Evolutionary conservation across 1,284 basidiomycete genomes (phyloP).

Genomic region (Phenoliferia sp.): DNA sequence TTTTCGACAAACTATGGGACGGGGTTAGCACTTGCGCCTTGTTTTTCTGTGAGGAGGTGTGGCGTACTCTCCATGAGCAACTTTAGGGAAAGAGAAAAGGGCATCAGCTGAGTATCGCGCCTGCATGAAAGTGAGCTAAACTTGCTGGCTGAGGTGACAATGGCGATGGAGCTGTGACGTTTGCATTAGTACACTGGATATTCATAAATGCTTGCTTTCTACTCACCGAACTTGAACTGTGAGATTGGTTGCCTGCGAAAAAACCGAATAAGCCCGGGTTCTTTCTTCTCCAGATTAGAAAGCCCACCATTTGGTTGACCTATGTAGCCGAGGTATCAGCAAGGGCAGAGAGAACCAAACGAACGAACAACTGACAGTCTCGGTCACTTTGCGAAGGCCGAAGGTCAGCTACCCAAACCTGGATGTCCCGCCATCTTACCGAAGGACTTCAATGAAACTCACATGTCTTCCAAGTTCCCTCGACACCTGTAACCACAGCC

Average conservation of each 20-base stretch:
- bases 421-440: too few relatives aligned
- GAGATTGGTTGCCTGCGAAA: constrained; percentile 62
- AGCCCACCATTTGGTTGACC: constrained; percentile 82
- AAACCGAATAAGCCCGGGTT: not conserved
- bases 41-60: not conserved
- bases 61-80: constrained; percentile 27
- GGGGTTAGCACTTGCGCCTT: not conserved
- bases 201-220: too few relatives aligned
- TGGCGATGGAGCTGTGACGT: constrained; percentile 16
- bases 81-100: not conserved
- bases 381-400: constrained; percentile 17
- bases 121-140: not conserved
- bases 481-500: constrained; percentile 84
- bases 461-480: constrained; percentile 89
- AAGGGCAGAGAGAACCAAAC: not conserved
- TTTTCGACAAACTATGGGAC: constrained; percentile 48
- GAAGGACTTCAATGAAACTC: constrained; percentile 55
- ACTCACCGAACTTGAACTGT: constrained; percentile 85
- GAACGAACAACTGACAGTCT: constrained; percentile 17
- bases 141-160: constrained; percentile 27
- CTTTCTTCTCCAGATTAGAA: not conserved
- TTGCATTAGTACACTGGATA: too few relatives aligned
- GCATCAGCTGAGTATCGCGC: not conserved
- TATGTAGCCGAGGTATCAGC: constrained; percentile 38
- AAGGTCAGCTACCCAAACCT: not conserved